Evolutionary conservation across 768 basidiomycete species (phyloP).

Genomic region (Mycena belliarum): DNA sequence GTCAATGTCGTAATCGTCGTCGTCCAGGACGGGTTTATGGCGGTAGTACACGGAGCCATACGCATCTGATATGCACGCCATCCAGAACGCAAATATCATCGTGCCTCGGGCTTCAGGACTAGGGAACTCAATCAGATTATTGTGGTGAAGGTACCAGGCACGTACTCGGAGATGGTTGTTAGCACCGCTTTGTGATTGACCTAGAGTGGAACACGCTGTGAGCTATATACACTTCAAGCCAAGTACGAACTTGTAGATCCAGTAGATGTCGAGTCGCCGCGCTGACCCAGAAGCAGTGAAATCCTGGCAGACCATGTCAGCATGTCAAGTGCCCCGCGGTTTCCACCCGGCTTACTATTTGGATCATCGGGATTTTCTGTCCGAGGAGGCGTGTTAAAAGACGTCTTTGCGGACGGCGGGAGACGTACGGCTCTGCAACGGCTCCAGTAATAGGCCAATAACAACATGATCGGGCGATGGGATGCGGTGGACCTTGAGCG

Average conservation of each 20-base stretch:
- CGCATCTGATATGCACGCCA: slow-evolving; percentile 84
- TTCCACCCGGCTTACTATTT: slow-evolving; percentile 49
- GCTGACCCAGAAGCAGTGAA: slow-evolving; percentile 83
- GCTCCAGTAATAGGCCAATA: slow-evolving; percentile 78
- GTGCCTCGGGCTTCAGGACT: slow-evolving; percentile 70
- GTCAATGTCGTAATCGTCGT: slow-evolving; percentile 88
- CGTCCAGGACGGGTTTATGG: slow-evolving; percentile 82
- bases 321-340: background rate
- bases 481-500: slow-evolving; percentile 81
- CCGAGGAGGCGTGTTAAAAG: slow-evolving; percentile 2
- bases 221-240: background rate
- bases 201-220: slow-evolving; percentile 40
- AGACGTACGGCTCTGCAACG: slow-evolving; percentile 83
- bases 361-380: slow-evolving; percentile 74
- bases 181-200: slow-evolving; percentile 85
- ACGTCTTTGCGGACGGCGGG: slow-evolving; percentile 10
- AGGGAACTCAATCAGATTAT: background rate
- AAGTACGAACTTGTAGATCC: slow-evolving; percentile 60
- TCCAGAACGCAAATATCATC: slow-evolving; percentile 94
- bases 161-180: slow-evolving; percentile 61
- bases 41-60: slow-evolving; percentile 84
- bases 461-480: slow-evolving; percentile 81
- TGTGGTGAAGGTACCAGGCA: slow-evolving; percentile 16
- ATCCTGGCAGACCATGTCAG: slow-evolving; percentile 51
- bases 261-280: slow-evolving; percentile 77